phyloP scores from a whole-genome alignment of 169 alveolate genomes.

The Blepharisma undulans region DNA sequence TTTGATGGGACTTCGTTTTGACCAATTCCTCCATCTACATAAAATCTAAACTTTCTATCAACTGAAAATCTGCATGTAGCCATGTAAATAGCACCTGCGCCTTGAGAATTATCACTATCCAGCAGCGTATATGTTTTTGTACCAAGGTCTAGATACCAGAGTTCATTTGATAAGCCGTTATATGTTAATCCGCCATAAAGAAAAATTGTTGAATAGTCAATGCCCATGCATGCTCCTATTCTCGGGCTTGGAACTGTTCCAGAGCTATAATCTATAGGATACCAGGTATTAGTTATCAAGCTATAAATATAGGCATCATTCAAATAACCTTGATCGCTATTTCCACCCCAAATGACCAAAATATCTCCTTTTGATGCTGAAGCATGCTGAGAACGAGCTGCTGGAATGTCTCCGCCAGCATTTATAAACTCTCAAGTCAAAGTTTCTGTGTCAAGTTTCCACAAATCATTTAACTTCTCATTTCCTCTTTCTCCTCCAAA shows the following conservation, averaged over 20 bases:
- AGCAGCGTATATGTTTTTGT: background rate
- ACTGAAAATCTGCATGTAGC: background rate
- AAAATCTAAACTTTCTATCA: background rate
- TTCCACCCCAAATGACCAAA: background rate
- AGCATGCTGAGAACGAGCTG: background rate
- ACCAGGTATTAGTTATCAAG: background rate
- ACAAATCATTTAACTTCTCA: constrained; percentile 59
- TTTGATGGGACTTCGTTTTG: background rate
- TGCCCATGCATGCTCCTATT: constrained; percentile 17
- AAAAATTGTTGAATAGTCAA: background rate
- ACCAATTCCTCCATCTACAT: background rate
- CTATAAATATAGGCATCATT: constrained; percentile 2
- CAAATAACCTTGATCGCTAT: background rate
- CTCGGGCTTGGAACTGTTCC: background rate
- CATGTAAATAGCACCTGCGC: background rate
- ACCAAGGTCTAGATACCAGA: constrained; percentile 9
- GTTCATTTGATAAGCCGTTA: background rate
- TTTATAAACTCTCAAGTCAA: too few species aligned
- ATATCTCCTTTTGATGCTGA: background rate
- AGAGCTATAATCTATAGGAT: background rate
- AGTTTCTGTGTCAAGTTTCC: background rate
- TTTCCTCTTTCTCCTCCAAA: background rate
- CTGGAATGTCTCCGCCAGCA: background rate
- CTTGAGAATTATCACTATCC: background rate
- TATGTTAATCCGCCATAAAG: background rate